Percentiles rank a stretch among this genome's conserved stretches.
Evolutionary conservation across 805 yeast genomes (phyloP).

Genomic region (Candida multigemmis): DNA sequence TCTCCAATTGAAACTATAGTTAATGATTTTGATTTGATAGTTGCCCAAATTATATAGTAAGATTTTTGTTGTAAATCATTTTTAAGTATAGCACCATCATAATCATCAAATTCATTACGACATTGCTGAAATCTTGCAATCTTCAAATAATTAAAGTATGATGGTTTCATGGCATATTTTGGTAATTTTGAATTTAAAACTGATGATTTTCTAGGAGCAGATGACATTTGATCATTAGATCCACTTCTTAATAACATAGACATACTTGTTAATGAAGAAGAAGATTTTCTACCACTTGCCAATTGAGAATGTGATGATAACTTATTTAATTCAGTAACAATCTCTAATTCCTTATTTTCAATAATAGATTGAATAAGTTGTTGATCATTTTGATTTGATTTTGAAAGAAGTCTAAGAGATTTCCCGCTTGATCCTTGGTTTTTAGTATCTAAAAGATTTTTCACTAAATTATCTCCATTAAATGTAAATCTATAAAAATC

Average conservation of each 20-base stretch:
- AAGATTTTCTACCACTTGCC: constrained; percentile 17
- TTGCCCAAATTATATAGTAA: constrained; percentile 24
- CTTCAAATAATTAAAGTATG: constrained; percentile 4
- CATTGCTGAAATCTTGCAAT: constrained; percentile 2
- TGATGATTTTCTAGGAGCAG: constrained; percentile 14
- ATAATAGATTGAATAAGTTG: constrained; percentile 20
- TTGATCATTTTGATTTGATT: constrained; percentile 13
- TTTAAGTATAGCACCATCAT: constrained; percentile 29
- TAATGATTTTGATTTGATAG: constrained; percentile 7
- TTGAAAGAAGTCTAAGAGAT: constrained; percentile 15
- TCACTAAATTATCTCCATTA: constrained; percentile 12
- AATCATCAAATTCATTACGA: constrained; percentile 7
- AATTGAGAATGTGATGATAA: constrained; percentile 23
- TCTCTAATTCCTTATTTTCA: constrained; percentile 25
- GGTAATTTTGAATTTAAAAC: constrained; percentile 14
- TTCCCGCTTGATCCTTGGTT: constrained; percentile 14
- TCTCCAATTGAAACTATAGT: constrained; percentile 31
- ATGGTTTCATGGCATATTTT: constrained; percentile 25
- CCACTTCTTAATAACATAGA: constrained; percentile 12
- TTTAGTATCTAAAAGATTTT: constrained; percentile 1
- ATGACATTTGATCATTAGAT: too few species aligned
- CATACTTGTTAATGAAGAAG: constrained; percentile 24
- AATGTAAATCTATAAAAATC: constrained; percentile 20
- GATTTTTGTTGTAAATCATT: constrained; percentile 28
- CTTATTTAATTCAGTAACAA: constrained; percentile 27